A percentile compares a stretch with the other conserved stretches of the same genome.
Conservation (phyloP, 1,284 basidiomycete genomes). For the Ustilago shanxiensis region DNA sequence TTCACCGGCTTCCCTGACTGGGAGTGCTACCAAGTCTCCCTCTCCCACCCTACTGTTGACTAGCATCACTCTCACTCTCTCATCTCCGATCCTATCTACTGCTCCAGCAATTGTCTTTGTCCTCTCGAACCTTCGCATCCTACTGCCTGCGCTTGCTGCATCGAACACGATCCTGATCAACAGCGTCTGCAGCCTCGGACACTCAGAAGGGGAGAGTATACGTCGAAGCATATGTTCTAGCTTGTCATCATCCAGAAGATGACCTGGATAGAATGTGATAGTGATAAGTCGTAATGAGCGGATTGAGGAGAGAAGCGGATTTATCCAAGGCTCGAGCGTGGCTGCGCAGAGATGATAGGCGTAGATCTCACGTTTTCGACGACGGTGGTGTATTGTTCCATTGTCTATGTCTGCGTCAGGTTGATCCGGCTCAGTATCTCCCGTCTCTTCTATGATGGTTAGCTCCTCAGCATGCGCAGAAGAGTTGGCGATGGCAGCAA, state of each 20-base stretch:
- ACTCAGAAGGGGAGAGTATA: slow-evolving; percentile 33
- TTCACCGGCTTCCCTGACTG: neutral
- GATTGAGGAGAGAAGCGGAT: slow-evolving; percentile 32
- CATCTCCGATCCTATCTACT: slow-evolving; percentile 44
- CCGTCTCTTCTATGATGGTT: neutral
- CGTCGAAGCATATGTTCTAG: slow-evolving; percentile 51
- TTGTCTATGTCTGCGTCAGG: neutral
- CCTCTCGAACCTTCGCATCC: slow-evolving; percentile 43
- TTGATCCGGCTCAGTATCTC: neutral
- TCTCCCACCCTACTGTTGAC: slow-evolving; percentile 26
- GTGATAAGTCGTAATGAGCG: slow-evolving; percentile 44
- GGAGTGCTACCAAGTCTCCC: slow-evolving; percentile 23
- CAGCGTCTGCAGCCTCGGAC: slow-evolving; percentile 27
- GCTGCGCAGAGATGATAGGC: slow-evolving; percentile 51
- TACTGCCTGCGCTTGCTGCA: slow-evolving; percentile 28
- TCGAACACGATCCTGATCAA: slow-evolving; percentile 46
- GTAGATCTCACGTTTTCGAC: slow-evolving; percentile 31
- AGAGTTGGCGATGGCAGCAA: slow-evolving; percentile 28
- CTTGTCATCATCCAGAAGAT: slow-evolving; percentile 54
- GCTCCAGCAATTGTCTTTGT: slow-evolving; percentile 55
- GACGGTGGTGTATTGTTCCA: neutral
- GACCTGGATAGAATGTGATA: slow-evolving; percentile 50
- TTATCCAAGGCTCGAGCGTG: slow-evolving; percentile 50
- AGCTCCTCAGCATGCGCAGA: neutral
- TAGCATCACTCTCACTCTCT: slow-evolving; percentile 40